Evolutionary conservation across 2,329 filamentous ascomycete species (phyloP).

Genomic region (Aspergillus texensis): DNA sequence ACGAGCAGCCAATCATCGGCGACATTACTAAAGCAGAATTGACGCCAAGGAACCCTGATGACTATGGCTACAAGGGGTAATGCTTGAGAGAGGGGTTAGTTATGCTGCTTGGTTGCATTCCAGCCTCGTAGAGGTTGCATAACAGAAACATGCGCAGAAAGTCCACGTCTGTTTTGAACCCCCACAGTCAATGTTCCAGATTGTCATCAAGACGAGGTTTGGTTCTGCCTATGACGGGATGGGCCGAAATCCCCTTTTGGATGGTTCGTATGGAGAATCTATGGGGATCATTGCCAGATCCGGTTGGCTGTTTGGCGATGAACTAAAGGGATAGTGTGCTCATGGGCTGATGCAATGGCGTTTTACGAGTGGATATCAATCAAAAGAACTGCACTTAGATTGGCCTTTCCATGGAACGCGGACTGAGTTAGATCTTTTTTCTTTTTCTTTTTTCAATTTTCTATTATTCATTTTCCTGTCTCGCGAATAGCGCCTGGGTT

Average conservation of each 20-base stretch:
- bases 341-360: slow-evolving; percentile 2
- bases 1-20: not conserved
- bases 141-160: not conserved
- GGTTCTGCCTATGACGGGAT: slow-evolving; percentile 1
- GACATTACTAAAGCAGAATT: not conserved
- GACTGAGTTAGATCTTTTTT: not conserved
- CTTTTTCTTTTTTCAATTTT: not conserved
- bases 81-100: not conserved
- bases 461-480: not conserved
- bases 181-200: not conserved
- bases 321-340: not conserved
- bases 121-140: not conserved
- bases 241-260: not conserved
- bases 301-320: not conserved
- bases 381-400: not conserved
- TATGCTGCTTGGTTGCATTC: not conserved
- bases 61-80: not conserved
- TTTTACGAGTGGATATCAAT: not conserved
- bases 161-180: not conserved
- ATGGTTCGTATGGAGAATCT: not conserved
- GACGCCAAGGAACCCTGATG: not conserved
- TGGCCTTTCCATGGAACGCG: not conserved
- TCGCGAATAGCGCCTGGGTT: not conserved
- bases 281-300: not conserved
- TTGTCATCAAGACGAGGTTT: not conserved